These are phyloP conservation scores for Rhodocollybia butyracea DNA, from an alignment of 768 basidiomycete species.

Conservation along the genomic window DNA sequence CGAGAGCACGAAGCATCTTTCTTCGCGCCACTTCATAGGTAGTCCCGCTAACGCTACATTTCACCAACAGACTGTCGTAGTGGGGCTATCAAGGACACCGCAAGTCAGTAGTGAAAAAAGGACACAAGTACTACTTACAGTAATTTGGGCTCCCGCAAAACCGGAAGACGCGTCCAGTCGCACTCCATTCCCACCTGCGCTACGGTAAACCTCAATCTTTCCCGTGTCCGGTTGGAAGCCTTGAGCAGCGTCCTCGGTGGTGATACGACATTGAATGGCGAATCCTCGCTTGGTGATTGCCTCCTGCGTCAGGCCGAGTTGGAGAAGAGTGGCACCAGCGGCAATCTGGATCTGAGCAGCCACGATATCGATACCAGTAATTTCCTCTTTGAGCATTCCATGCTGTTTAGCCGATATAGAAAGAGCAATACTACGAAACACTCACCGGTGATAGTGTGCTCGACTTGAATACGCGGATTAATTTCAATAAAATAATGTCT, in stretches of 20 bases:
- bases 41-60: slow-evolving; percentile 92
- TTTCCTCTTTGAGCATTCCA: slow-evolving; percentile 72
- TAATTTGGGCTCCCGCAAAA: slow-evolving; percentile 98
- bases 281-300: slow-evolving; percentile 94
- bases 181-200: slow-evolving; percentile 97
- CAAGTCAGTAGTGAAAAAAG: background rate
- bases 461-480: slow-evolving; percentile 99
- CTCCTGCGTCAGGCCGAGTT: slow-evolving; percentile 94
- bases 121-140: slow-evolving; percentile 46
- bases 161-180: slow-evolving; percentile 96
- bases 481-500: slow-evolving; percentile 99
- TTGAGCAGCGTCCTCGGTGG: slow-evolving; percentile 92
- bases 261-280: slow-evolving; percentile 98
- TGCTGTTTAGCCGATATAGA: background rate
- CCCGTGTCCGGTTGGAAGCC: slow-evolving; percentile 98
- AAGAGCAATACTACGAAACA: slow-evolving; percentile 11
- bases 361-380: slow-evolving; percentile 98
- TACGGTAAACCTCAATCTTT: slow-evolving; percentile 98
- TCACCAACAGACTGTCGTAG: slow-evolving; percentile 97
- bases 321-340: slow-evolving; percentile 93
- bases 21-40: slow-evolving; percentile 98
- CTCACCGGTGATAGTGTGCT: slow-evolving; percentile 96
- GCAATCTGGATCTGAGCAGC: slow-evolving; percentile 99
- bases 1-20: slow-evolving; percentile 99
- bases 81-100: slow-evolving; percentile 64